Conservation (phyloP, 495 filamentous ascomycete genomes). For the Penicillium mononematosum region DNA sequence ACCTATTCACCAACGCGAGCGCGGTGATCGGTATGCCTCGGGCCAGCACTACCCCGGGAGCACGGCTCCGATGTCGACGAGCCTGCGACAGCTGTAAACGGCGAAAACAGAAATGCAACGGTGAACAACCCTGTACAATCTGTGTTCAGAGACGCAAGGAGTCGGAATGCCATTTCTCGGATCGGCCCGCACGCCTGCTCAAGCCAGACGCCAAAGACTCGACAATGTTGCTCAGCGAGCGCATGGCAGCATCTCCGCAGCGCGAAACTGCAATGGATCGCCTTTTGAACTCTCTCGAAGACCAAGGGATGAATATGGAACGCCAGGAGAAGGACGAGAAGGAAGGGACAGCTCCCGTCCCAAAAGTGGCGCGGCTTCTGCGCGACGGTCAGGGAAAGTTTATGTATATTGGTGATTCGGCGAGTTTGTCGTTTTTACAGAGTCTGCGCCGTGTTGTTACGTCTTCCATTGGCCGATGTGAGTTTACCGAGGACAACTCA, state of each 20-base stretch:
- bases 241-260: conserved; percentile 33
- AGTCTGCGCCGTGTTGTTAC: conserved; percentile 71
- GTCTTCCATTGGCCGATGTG: conserved; percentile 60
- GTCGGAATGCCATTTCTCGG: conserved; percentile 45
- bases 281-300: conserved; percentile 40
- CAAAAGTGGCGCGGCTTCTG: conserved; percentile 51
- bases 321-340: conserved; percentile 37
- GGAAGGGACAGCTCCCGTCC: conserved; percentile 42
- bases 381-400: conserved; percentile 55
- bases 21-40: conserved; percentile 34
- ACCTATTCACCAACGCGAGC: background rate
- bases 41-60: conserved; percentile 35
- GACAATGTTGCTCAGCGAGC: conserved; percentile 44
- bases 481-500: conserved; percentile 67
- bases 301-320: conserved; percentile 36
- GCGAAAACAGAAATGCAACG: conserved; percentile 80
- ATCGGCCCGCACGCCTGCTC: conserved; percentile 42
- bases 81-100: conserved; percentile 78
- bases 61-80: conserved; percentile 41
- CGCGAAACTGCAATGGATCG: conserved; percentile 44
- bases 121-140: conserved; percentile 65
- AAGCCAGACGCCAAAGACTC: conserved; percentile 36
- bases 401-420: conserved; percentile 72
- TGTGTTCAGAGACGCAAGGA: conserved; percentile 59
- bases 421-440: conserved; percentile 69